Percentiles rank a stretch among this genome's conserved stretches.
These are phyloP conservation scores for Hypoxylon sp. DNA, from an alignment of 2,329 filamentous ascomycete species.

Conservation along the genomic window DNA sequence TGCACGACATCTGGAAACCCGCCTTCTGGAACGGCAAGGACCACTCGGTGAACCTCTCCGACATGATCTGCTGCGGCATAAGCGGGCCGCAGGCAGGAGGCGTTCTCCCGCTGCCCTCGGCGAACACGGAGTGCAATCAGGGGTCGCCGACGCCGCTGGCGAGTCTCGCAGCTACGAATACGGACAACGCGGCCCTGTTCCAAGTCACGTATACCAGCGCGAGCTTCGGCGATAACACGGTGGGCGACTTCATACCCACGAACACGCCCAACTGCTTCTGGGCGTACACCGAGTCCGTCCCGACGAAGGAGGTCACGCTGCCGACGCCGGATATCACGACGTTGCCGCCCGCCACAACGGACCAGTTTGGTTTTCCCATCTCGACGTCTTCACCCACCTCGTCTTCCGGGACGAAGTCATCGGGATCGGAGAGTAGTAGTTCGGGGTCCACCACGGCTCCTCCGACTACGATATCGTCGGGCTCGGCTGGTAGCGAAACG, in stretches of 20 bases:
- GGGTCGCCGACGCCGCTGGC: constrained; percentile 36
- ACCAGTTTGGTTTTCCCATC: constrained; percentile 14
- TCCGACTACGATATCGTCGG: constrained; percentile 3
- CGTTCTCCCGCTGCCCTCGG: constrained; percentile 9
- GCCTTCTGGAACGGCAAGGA: background rate
- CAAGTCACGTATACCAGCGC: constrained; percentile 34
- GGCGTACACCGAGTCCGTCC: constrained; percentile 22
- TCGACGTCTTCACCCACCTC: background rate
- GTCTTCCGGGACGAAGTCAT: background rate
- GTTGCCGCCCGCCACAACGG: constrained; percentile 15
- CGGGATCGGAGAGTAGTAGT: background rate
- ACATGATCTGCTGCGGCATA: constrained; percentile 36
- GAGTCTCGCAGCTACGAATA: constrained; percentile 34
- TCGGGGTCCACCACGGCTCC: background rate
- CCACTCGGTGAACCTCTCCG: constrained; percentile 24
- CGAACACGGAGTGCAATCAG: constrained; percentile 21
- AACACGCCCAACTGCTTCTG: constrained; percentile 33
- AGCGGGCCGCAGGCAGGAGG: constrained; percentile 20
- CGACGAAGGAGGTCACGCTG: constrained; percentile 26
- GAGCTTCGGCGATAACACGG: constrained; percentile 25
- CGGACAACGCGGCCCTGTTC: constrained; percentile 31
- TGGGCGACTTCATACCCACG: constrained; percentile 30
- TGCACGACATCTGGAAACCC: constrained; percentile 21
- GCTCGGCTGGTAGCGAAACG: constrained; percentile 3
- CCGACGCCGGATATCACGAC: constrained; percentile 32